Base-by-base conservation (phyloP, 2,329 filamentous ascomycete genomes). In the Fusarium solani-melongenae region DNA sequence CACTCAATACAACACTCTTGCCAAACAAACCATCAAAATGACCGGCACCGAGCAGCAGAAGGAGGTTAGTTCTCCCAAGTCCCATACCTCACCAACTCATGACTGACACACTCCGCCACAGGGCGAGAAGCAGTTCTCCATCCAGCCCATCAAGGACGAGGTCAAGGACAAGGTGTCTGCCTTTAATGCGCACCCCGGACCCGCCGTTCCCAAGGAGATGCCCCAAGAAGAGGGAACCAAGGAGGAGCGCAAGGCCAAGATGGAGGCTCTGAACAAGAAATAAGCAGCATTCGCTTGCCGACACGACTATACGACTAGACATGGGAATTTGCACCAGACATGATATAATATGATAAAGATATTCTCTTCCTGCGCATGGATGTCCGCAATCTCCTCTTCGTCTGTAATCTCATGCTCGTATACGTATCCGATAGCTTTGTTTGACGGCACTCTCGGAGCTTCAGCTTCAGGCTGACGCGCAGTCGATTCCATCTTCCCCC, bases 211-310 rank as follows among this genome's bases (percentile, higher is more conserved):
- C 20, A 81, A 89, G 71, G 84, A 87, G 69, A 86, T 90, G 83
- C 86, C 86, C 17, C 82, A 82, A 36, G 79, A 87, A 59, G 89
- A 92, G 83, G 90, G 89, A 17, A 90, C 88, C 67, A 92, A 92
- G 82, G 92, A 93, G 80, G 92, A 94, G 78, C 88, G 92, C 62
- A 84, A 87, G 77, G 90, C 88, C 14, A 91, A 89, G 81, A 91
- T 90, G 69, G 84, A 90, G 80, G 89, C 89, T 77, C 77, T 94
- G 81, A 94, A 94, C 85, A 90, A 92, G 79, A 78, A 79, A 69
- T 77, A 69, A 76, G 64, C 63, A 34, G 31, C 27, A 14, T 62
- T 55, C 22, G 24, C 24, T 11, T 51, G 46, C 24, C 15, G 46
- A 31, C 20, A 78, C 41, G 70, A 71, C 29, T 78, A 66, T 75